These are phyloP conservation scores for Cladosporium sp. DNA, from an alignment of 2,329 filamentous ascomycete species.

Conservation along the genomic window DNA sequence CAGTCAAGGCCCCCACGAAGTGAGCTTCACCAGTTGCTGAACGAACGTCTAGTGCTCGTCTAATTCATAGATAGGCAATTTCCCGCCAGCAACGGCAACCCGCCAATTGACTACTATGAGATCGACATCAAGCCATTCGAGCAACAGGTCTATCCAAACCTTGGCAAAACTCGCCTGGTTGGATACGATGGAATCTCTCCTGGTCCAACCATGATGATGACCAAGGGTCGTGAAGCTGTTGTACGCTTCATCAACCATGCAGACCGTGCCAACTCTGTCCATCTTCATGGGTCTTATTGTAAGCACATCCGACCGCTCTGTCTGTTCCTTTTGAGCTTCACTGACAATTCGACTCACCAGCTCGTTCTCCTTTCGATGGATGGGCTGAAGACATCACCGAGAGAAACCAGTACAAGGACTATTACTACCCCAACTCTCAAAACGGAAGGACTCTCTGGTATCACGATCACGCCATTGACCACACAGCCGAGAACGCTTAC, in stretches of 20 bases:
- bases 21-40: neutral
- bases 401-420: constrained; percentile 52
- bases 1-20: constrained; percentile 24
- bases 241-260: constrained; percentile 52
- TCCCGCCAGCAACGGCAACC: too few species aligned
- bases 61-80: too few species aligned
- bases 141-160: constrained; percentile 40
- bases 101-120: constrained; percentile 45
- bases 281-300: constrained; percentile 53
- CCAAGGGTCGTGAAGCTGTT: constrained; percentile 47
- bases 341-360: neutral
- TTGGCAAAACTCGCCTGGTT: constrained; percentile 35
- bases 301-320: neutral
- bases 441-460: constrained; percentile 54
- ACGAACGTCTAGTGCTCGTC: too few species aligned
- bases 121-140: constrained; percentile 38
- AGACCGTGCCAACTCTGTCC: constrained; percentile 42
- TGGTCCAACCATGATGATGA: constrained; percentile 50
- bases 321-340: too few species aligned
- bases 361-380: constrained; percentile 39
- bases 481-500: constrained; percentile 52
- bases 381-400: constrained; percentile 51
- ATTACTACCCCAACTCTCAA: constrained; percentile 57
- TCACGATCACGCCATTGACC: constrained; percentile 42
- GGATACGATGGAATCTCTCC: constrained; percentile 50